Evolutionary conservation across 2,329 filamentous ascomycete species (phyloP).

Genomic region (Biscogniauxia mediterranea): DNA sequence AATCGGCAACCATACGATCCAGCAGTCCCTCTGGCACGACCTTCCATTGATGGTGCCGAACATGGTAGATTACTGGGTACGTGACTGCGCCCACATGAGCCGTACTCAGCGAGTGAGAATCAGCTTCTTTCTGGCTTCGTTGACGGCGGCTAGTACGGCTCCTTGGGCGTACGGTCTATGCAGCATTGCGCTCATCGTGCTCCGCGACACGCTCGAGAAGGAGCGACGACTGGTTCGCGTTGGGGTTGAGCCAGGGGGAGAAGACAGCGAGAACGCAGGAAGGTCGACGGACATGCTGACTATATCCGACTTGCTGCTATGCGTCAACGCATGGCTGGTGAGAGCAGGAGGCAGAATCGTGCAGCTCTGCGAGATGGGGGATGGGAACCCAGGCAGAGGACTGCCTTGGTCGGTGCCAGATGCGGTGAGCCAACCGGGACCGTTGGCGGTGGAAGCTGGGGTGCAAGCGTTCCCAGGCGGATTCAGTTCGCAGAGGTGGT

Average conservation of each 20-base stretch:
- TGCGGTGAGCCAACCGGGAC: slow-evolving; percentile 12
- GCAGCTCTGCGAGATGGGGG: slow-evolving; percentile 23
- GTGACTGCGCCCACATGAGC: slow-evolving; percentile 24
- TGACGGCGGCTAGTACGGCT: slow-evolving; percentile 17
- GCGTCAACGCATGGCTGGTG: slow-evolving; percentile 18
- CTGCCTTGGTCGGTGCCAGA: slow-evolving; percentile 12
- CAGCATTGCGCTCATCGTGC: slow-evolving; percentile 19
- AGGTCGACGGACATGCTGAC: slow-evolving; percentile 21
- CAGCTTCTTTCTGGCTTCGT: slow-evolving; percentile 18
- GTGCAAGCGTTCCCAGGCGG: slow-evolving; percentile 12
- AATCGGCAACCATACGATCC: slow-evolving; percentile 12
- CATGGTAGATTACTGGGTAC: slow-evolving; percentile 20
- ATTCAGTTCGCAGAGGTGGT: slow-evolving; percentile 21
- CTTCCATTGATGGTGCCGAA: slow-evolving; percentile 20
- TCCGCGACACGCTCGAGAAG: slow-evolving; percentile 20
- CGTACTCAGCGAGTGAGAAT: slow-evolving; percentile 18
- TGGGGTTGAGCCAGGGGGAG: slow-evolving; percentile 17
- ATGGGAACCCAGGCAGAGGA: slow-evolving; percentile 3
- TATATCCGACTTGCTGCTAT: slow-evolving; percentile 17
- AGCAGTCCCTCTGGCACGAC: slow-evolving; percentile 21
- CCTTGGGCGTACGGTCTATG: slow-evolving; percentile 21
- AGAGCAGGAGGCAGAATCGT: slow-evolving; percentile 18
- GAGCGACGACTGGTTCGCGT: slow-evolving; percentile 18
- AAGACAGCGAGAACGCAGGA: slow-evolving; percentile 21
- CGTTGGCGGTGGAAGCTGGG: slow-evolving; percentile 17